phyloP scores from a whole-genome alignment of 2,329 filamentous ascomycete genomes.

The Pseudocercospora fuligena region DNA sequence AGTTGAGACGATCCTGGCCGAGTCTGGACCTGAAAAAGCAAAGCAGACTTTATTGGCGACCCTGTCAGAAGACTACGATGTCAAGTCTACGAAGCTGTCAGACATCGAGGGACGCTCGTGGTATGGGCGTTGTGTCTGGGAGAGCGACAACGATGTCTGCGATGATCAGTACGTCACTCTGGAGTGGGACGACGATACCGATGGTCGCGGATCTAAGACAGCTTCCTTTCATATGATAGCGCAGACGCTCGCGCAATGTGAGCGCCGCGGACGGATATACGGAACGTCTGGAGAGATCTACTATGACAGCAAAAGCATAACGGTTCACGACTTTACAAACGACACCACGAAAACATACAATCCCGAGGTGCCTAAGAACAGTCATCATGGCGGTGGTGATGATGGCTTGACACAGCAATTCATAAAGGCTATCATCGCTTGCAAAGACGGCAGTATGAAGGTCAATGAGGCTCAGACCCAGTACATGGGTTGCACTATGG shows the following conservation, averaged over 20 bases:
- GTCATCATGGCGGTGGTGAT: constrained; percentile 75
- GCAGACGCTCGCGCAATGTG: constrained; percentile 83
- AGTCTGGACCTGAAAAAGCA: constrained; percentile 54
- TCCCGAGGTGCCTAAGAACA: constrained; percentile 60
- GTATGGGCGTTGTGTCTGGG: constrained; percentile 96
- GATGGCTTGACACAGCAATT: constrained; percentile 81
- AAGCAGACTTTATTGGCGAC: constrained; percentile 54
- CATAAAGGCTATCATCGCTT: constrained; percentile 77
- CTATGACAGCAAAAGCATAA: constrained; percentile 80
- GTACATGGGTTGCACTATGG: constrained; percentile 79
- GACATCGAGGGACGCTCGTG: constrained; percentile 61
- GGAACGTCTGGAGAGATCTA: constrained; percentile 84
- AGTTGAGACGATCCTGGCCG: constrained; percentile 74
- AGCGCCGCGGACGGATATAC: constrained; percentile 83
- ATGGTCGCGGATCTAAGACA: constrained; percentile 71
- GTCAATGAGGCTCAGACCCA: constrained; percentile 73
- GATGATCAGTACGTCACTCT: constrained; percentile 92
- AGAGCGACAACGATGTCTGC: constrained; percentile 88
- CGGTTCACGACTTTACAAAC: constrained; percentile 72
- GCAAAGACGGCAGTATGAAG: constrained; percentile 71
- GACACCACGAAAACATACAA: constrained; percentile 60
- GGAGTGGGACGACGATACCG: constrained; percentile 76
- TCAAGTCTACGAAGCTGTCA: constrained; percentile 55
- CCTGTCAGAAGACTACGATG: constrained; percentile 61
- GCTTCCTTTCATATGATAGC: constrained; percentile 94